These are phyloP conservation scores for Carex parvula DNA, from an alignment of 176 grass and related monocot species.

Conservation along the genomic window DNA sequence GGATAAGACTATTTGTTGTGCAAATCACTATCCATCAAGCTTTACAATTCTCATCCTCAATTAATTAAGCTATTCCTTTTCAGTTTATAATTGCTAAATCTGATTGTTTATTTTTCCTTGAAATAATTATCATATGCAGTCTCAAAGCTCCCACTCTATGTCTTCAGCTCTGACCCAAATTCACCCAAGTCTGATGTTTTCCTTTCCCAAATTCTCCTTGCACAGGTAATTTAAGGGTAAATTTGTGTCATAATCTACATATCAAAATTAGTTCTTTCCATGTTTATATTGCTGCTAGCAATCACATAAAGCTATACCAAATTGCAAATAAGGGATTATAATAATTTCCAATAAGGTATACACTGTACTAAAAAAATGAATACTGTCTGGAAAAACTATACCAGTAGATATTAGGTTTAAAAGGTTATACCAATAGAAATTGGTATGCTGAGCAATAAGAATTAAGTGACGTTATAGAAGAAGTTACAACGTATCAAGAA, in stretches of 20 bases:
- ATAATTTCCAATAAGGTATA: not conserved
- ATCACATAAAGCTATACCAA: not conserved
- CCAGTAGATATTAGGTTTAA: not conserved
- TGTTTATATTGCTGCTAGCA: not conserved
- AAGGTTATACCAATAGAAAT: not conserved
- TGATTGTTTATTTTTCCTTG: not conserved
- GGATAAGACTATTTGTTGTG: not conserved
- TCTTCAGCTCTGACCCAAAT: constrained; percentile 41
- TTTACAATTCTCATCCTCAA: not conserved
- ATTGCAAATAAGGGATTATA: not conserved
- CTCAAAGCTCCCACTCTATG: constrained; percentile 76
- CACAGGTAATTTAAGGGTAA: constrained; percentile 48
- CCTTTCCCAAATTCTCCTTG: constrained; percentile 65
- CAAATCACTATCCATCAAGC: not conserved
- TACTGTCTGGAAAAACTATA: not conserved
- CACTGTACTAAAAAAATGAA: not conserved
- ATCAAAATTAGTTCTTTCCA: not conserved
- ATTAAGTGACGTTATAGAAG: not conserved
- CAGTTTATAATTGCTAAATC: not conserved
- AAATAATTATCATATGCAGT: constrained; percentile 37
- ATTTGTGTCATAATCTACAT: not conserved
- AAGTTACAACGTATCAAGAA: not conserved
- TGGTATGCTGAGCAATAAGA: not conserved
- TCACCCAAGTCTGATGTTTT: constrained; percentile 35
- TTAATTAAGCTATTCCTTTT: not conserved